Percentiles rank a stretch among this genome's conserved stretches.
These are phyloP conservation scores for Neofusicoccum ribis DNA, from an alignment of 2,329 filamentous ascomycete species.

Conservation along the genomic window DNA sequence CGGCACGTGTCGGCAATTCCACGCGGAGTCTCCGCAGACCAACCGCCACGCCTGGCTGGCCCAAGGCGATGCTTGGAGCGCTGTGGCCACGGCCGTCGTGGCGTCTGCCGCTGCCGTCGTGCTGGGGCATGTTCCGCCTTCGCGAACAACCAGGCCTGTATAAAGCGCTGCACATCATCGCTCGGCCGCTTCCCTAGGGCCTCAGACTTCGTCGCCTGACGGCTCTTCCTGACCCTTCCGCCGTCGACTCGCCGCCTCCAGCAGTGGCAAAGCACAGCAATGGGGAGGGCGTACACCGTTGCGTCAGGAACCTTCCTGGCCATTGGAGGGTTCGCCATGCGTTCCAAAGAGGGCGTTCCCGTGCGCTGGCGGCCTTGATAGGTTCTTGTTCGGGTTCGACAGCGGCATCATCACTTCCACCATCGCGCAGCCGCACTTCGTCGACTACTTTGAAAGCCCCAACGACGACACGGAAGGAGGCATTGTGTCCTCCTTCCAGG, in stretches of 20 bases:
- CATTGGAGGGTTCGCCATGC: not conserved
- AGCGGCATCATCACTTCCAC: constrained; percentile 37
- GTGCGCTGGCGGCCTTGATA: too few relatives aligned
- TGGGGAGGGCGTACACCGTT: not conserved
- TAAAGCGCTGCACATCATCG: not conserved
- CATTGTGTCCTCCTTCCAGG: constrained; percentile 41
- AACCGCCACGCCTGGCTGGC: not conserved
- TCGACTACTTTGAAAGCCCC: constrained; percentile 32
- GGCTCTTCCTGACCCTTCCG: not conserved
- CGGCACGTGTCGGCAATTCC: not conserved
- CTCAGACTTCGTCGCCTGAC: too few relatives aligned
- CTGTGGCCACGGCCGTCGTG: not conserved
- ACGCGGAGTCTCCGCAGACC: not conserved
- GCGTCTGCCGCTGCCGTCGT: not conserved
- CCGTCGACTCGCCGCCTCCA: too few relatives aligned
- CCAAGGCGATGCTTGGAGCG: not conserved
- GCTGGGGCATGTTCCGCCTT: not conserved
- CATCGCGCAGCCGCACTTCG: constrained; percentile 31
- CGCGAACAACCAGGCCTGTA: not conserved
- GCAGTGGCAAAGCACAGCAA: not conserved
- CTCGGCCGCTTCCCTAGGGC: too few relatives aligned
- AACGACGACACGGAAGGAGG: constrained; percentile 30
- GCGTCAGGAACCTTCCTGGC: not conserved
- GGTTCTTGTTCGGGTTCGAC: constrained; percentile 33
- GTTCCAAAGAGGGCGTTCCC: not conserved